Evolutionary conservation across 2,329 filamentous ascomycete species (phyloP).

Genomic region (Colletotrichum sp.): DNA sequence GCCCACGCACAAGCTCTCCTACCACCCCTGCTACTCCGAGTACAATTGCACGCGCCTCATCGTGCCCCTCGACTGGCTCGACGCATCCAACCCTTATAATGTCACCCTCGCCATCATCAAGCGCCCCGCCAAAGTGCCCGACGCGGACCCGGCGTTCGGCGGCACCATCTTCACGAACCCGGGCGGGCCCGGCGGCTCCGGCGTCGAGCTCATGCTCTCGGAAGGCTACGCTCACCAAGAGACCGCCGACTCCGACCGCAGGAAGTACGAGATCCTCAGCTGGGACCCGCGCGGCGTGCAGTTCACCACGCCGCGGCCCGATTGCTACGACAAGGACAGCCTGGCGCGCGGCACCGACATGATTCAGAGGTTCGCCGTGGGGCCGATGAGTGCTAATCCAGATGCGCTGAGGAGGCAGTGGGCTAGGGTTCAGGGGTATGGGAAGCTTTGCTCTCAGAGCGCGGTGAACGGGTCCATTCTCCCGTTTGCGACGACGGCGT

Average conservation of each 20-base stretch:
- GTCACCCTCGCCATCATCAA: conserved; percentile 46
- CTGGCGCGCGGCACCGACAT: conserved; percentile 33
- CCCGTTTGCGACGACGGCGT: conserved; percentile 39
- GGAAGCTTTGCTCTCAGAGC: conserved; percentile 29
- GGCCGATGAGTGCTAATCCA: conserved; percentile 26
- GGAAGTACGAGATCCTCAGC: conserved; percentile 45
- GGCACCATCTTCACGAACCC: conserved; percentile 50
- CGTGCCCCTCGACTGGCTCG: conserved; percentile 48
- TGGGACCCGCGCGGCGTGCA: conserved; percentile 51
- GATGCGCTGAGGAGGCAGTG: conserved; percentile 9
- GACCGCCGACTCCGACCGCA: conserved; percentile 28
- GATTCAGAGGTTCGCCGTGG: conserved; percentile 35
- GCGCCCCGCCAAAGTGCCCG: conserved; percentile 42
- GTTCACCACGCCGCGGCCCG: conserved; percentile 38
- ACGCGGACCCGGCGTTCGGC: conserved; percentile 41
- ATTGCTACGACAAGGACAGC: conserved; percentile 40
- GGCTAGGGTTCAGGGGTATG: conserved; percentile 26
- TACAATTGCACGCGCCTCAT: conserved; percentile 46
- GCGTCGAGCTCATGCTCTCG: conserved; percentile 33
- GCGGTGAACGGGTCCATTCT: conserved; percentile 32
- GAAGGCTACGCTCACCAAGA: conserved; percentile 25
- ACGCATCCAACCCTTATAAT: conserved; percentile 27
- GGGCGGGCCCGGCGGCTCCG: conserved; percentile 49
- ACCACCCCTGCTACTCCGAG: conserved; percentile 43
- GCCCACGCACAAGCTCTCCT: conserved; percentile 39